Evolutionary conservation across 2,329 filamentous ascomycete species (phyloP), one percentile per base, ranked within the genome.

Genomic region (Gnomoniopsis smithogilvyi): DNA sequence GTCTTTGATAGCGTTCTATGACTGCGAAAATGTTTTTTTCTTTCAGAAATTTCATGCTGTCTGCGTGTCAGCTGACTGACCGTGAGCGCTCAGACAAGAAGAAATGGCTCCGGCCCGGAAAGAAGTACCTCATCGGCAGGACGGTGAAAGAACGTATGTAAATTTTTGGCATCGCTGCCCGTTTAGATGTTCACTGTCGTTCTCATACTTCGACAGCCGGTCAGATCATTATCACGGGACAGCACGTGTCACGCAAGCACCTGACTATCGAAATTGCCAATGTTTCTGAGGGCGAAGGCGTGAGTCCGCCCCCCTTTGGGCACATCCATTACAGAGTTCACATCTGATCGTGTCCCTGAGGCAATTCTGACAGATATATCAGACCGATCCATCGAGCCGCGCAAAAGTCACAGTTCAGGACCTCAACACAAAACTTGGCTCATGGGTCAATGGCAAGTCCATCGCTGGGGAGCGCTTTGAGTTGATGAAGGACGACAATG

Each of bases 221-320:
- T 3, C 85, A 83, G 67, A 76, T 90, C 65, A 86, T 83, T 24
- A 90, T 96, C 65, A 84, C 88, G 6, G 84, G 95, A 68, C 91
- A 90, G 68, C 89, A 88, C 1, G 90, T 99, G 51, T 99, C 95
- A 34, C 83, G 94, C 58, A 91, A 95, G 68, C 95, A 99, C 73
- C 77, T 97, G 64, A 87, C 87, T 34, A 87, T 99, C 53, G 81
- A 86, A 46, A 85, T 98, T 7, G 85, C 82, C 50, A 66, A 75
- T 0, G 88, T 94, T 41, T 75, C 78, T 45, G 76, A 86, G 15
- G 88, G 85, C 51, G 85, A 91, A 68, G 90, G 86, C 56, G 87
- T 90, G 78, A 62, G 82, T 69, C 47, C 19, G n/a, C 48, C 24
- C 21, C 6, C 49, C n/a, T 6, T 6, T 24, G 15, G 4, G 14